Conservation (phyloP, 225 moss, liverwort and hornwort genomes). For the Neckera pumila region DNA sequence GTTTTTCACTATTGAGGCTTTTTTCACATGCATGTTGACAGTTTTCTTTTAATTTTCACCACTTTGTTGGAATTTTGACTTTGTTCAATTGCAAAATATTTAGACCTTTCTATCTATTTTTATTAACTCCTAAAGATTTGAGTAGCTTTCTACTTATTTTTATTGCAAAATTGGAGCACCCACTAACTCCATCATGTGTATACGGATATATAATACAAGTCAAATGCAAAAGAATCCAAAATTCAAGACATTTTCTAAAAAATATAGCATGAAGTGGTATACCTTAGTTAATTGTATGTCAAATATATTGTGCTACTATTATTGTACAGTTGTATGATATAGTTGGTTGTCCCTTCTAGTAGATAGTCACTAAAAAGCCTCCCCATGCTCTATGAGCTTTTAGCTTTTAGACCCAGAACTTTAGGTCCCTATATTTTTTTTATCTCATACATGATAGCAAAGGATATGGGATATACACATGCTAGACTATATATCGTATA, state of each 20-base stretch:
- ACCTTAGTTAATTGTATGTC: not conserved
- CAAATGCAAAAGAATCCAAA: too few species aligned
- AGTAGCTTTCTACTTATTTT: not conserved
- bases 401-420: too few species aligned
- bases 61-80: not conserved
- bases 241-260: not conserved
- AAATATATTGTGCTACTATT: too few species aligned
- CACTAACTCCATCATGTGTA: not conserved
- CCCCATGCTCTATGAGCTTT: fast-evolving
- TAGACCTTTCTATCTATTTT: not conserved
- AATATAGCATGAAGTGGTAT: not conserved
- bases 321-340: too few species aligned
- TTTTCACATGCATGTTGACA: not conserved
- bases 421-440: too few species aligned
- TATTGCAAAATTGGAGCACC: fast-evolving
- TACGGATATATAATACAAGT: not conserved
- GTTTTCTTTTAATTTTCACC: not conserved
- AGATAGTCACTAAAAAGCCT: too few species aligned
- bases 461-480: too few species aligned
- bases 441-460: too few species aligned
- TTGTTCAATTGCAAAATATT: not conserved
- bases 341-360: too few species aligned
- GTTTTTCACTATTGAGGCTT: not conserved
- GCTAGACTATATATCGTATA: too few species aligned
- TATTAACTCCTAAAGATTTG: not conserved